Evolutionary conservation across 257 asterid genomes (phyloP).

Genomic region (Scutellaria galericulata): DNA sequence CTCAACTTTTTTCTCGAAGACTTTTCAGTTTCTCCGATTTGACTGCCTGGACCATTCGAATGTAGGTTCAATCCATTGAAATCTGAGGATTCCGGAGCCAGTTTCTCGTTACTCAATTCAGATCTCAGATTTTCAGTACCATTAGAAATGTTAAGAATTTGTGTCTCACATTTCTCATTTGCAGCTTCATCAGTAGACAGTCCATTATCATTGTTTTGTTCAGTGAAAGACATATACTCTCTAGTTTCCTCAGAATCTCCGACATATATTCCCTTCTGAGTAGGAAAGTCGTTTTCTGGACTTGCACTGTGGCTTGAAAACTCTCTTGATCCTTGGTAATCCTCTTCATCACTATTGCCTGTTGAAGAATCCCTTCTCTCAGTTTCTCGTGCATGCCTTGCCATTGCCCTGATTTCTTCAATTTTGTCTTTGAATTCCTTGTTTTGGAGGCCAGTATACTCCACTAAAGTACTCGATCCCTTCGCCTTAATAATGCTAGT

Average conservation of each 20-base stretch:
- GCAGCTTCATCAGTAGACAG: constrained; percentile 34
- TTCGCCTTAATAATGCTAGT: constrained; percentile 55
- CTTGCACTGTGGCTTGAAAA: constrained; percentile 31
- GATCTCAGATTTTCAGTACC: constrained; percentile 36
- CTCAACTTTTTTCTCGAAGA: constrained; percentile 48
- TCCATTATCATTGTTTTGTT: constrained; percentile 37
- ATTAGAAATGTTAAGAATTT: constrained; percentile 24
- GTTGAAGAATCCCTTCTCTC: constrained; percentile 50
- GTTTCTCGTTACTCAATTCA: constrained; percentile 30
- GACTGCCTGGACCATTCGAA: constrained; percentile 36
- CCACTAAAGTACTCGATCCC: constrained; percentile 40
- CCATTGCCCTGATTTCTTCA: constrained; percentile 77
- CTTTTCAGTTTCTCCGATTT: constrained; percentile 32
- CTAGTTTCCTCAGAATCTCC: constrained; percentile 38
- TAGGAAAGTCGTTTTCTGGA: constrained; percentile 39
- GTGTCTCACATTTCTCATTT: constrained; percentile 36
- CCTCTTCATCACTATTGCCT: constrained; percentile 41
- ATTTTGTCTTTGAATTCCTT: constrained; percentile 53
- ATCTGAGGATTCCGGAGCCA: constrained; percentile 37
- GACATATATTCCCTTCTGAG: constrained; percentile 32
- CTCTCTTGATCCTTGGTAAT: constrained; percentile 38
- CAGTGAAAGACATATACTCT: constrained; percentile 33
- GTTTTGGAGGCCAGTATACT: constrained; percentile 38
- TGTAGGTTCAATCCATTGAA: constrained; percentile 37
- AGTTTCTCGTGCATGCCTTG: constrained; percentile 66